phyloP scores from a whole-genome alignment of 2,329 filamentous ascomycete genomes.

The Penicillium sp. region DNA sequence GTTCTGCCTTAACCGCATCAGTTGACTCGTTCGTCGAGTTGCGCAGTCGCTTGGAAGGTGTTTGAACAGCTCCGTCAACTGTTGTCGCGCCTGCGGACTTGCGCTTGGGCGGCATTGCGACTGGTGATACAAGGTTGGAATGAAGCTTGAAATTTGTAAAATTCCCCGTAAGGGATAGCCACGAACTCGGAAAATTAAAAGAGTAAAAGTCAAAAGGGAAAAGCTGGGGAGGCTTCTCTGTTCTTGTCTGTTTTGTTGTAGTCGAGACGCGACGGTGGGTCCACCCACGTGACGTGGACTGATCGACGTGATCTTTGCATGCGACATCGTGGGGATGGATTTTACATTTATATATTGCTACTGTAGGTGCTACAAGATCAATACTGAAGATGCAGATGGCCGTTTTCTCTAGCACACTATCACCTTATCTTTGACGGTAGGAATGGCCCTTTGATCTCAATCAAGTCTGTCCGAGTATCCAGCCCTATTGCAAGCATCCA shows the following conservation, averaged over 20 bases:
- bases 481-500: too few species aligned
- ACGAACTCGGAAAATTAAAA: background rate
- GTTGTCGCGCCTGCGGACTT: constrained; percentile 22
- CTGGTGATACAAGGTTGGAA: background rate
- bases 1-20: background rate
- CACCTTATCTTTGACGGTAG: too few species aligned
- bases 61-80: constrained; percentile 13
- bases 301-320: constrained; percentile 2
- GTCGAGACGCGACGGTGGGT: constrained; percentile 13
- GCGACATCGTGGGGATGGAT: background rate
- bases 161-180: background rate
- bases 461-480: too few species aligned
- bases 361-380: too few species aligned
- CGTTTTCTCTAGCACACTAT: too few species aligned
- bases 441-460: too few species aligned
- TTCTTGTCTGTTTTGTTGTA: background rate
- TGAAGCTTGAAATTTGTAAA: background rate
- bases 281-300: constrained; percentile 10
- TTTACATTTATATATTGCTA: too few species aligned
- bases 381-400: too few species aligned
- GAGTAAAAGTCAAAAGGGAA: too few species aligned
- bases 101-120: constrained; percentile 24
- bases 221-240: background rate
- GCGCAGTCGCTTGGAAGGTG: constrained; percentile 25
- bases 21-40: constrained; percentile 3